These are phyloP conservation scores for Boletus subparvulus DNA, from an alignment of 768 basidiomycete genomes.

Conservation along the genomic window DNA sequence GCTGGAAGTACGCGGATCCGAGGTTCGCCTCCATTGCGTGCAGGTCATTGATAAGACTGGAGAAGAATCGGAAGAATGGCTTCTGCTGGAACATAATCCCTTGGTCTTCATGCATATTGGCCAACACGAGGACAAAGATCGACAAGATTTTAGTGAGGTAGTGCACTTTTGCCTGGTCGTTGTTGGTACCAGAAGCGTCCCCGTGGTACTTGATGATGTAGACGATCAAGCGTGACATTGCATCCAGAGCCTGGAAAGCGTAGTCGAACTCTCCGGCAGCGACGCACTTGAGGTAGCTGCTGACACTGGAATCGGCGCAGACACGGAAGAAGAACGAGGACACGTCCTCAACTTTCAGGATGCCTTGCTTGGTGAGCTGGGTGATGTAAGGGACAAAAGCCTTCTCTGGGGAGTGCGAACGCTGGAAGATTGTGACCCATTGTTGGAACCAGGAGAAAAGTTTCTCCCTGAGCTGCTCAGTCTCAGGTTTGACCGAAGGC, in stretches of 20 bases:
- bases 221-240: constrained; percentile 90
- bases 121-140: constrained; percentile 93
- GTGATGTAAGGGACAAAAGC: constrained; percentile 96
- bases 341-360: constrained; percentile 91
- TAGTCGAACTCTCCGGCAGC: constrained; percentile 69
- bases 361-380: constrained; percentile 95
- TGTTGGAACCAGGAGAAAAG: constrained; percentile 84
- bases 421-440: constrained; percentile 95
- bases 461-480: constrained; percentile 72
- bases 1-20: constrained; percentile 85
- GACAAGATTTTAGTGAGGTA: constrained; percentile 97
- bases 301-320: constrained; percentile 92
- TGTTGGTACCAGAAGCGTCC: constrained; percentile 88
- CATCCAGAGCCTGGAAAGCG: constrained; percentile 92
- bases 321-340: constrained; percentile 99
- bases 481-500: constrained; percentile 63
- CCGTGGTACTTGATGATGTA: constrained; percentile 99
- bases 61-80: constrained; percentile 98
- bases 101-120: constrained; percentile 93
- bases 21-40: constrained; percentile 82
- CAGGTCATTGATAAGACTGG: constrained; percentile 90
- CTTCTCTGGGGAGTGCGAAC: constrained; percentile 88
- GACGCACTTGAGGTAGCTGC: constrained; percentile 76
- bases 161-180: constrained; percentile 93
- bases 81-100: constrained; percentile 91